Percentiles rank a stretch among this genome's conserved stretches.
Conservation (phyloP, 2,329 filamentous ascomycete genomes). For the Penicillium sp. region DNA sequence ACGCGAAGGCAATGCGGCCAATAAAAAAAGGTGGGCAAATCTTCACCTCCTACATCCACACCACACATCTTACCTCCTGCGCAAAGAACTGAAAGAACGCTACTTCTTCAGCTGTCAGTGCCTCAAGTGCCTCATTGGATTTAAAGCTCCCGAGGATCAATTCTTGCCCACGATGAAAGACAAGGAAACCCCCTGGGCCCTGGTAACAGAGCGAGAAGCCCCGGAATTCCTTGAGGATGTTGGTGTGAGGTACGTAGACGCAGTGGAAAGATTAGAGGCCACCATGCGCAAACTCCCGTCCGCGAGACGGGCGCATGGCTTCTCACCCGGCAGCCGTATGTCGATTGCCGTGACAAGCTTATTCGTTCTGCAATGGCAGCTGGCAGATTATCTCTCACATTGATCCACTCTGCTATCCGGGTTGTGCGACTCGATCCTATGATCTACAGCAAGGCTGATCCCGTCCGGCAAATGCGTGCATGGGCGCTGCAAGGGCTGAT, state of each 20-base stretch:
- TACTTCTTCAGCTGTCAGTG: conserved; percentile 61
- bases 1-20: conserved; percentile 50
- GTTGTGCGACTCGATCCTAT: conserved; percentile 52
- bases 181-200: conserved; percentile 2
- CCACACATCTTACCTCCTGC: conserved; percentile 49
- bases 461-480: conserved; percentile 53
- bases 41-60: conserved; percentile 60
- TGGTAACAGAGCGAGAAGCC: conserved; percentile 24
- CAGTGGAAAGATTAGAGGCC: conserved; percentile 35
- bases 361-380: conserved; percentile 48
- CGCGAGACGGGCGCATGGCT: conserved; percentile 45
- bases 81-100: conserved; percentile 49
- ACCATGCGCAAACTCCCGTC: conserved; percentile 43
- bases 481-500: too few species aligned
- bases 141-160: conserved; percentile 18
- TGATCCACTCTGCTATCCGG: conserved; percentile 50
- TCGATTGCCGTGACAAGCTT: conserved; percentile 52
- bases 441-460: conserved; percentile 51
- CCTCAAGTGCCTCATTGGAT: conserved; percentile 44
- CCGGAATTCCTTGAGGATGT: conserved; percentile 27
- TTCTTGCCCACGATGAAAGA: conserved; percentile 17
- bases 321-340: conserved; percentile 53
- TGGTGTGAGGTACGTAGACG: conserved; percentile 24
- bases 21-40: conserved; percentile 57
- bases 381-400: conserved; percentile 46